Base-by-base conservation (phyloP, 331 rosid species). In the Telfairia occidentalis region DNA sequence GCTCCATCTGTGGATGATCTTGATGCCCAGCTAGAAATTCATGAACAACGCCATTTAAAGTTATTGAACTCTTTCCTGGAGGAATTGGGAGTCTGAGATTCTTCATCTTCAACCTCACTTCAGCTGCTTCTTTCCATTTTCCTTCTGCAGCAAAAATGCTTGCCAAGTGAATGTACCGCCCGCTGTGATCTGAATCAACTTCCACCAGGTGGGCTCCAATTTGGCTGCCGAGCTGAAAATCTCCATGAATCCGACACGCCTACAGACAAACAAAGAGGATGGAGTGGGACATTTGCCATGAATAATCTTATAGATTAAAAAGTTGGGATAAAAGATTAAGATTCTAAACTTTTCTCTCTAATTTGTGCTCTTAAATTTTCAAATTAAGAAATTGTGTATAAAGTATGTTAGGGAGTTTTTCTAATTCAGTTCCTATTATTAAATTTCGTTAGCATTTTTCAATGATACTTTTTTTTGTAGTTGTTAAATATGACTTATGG, bases 11-110 rank as follows among this genome's bases (percentile, higher is more conserved):
- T 73, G 80, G 81, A 30, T 82, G 81, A 63, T 80, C 78, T 48
- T 69, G 75, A 34, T 42, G 74, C 54, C 88, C 90, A 34, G 88
- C 85, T 38, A 81, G 83, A 77, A 88, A 84, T 75, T 86, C 84
- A 32, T 83, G 86, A 40, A 80, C 85, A 55, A 76, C 78, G 50
- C 89, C 87, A 82, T 85, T 69, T 8, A 85, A 32, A 63, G 85
- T 87, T 66, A 87, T 84, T 45, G 78, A 69, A 79, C 92, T 88
- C 76, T 78, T 74, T 80, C 92, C 89, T 60, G 90, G 84, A 61
- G 60, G 71, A 74, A 78, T 82, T 49, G 69, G 75, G 55, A 85
- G 77, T 43, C 80, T 81, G 65, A 70, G 75, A 18, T 79, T 49
- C 69, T 82, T 84, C 79, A 88, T 85, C 76, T 66, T 79, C 84